Conservation (phyloP, 108 stramenopile genomes). For the Epithemia pelagica region DNA sequence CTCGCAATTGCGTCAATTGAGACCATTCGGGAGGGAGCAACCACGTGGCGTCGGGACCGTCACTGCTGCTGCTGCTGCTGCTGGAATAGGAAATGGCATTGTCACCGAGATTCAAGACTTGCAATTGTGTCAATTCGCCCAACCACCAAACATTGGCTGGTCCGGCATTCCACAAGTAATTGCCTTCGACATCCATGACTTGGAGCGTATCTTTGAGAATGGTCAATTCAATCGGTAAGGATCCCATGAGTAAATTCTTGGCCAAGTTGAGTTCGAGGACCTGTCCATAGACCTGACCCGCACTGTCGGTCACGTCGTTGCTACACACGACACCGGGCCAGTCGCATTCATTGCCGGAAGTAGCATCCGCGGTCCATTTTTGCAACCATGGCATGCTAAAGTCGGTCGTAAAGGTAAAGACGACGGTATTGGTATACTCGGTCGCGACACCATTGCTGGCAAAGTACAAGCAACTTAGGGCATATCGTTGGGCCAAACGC, state of each 20-base stretch:
- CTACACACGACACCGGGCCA: slow-evolving; percentile 21
- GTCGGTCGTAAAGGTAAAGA: background rate
- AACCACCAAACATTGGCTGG: slow-evolving; percentile 15
- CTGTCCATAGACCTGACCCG: background rate
- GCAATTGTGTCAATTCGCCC: slow-evolving; percentile 10
- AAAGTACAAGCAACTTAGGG: slow-evolving; percentile 13
- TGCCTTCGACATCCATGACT: slow-evolving; percentile 21
- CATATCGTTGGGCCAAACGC: slow-evolving; percentile 13
- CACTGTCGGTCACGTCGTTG: background rate
- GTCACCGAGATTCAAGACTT: background rate
- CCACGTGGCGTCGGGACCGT: no score
- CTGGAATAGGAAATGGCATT: background rate
- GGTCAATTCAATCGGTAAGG: slow-evolving; percentile 20
- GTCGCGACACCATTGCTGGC: slow-evolving; percentile 11
- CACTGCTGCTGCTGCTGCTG: no score
- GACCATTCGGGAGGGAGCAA: background rate
- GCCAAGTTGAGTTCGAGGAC: slow-evolving; percentile 27
- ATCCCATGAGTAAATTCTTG: slow-evolving; percentile 24
- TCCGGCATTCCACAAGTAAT: slow-evolving; percentile 14
- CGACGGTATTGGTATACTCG: background rate
- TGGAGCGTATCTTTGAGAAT: slow-evolving; percentile 15
- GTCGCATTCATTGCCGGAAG: background rate
- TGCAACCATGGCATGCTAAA: background rate
- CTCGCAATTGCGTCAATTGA: slow-evolving; percentile 7
- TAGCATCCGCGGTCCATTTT: background rate